A percentile compares a stretch with the other conserved stretches of the same genome.
These are phyloP conservation scores for Spinacia oleracea DNA, from an alignment of 179 eudicot genomes.

Conservation along the genomic window DNA sequence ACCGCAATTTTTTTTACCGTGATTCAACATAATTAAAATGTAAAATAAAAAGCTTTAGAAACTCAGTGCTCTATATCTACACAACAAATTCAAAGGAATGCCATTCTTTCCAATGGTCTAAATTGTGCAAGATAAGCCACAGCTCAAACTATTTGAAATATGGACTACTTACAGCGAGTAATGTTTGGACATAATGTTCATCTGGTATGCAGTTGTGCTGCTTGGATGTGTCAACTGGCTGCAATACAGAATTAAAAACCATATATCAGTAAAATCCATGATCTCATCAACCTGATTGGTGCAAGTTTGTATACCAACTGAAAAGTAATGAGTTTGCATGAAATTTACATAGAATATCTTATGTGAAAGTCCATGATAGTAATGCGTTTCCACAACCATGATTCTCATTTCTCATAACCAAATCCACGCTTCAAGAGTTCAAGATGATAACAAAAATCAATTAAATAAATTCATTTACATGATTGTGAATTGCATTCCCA, in stretches of 20 bases:
- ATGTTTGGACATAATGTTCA: conserved; percentile 88
- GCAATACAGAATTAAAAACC: conserved; percentile 27
- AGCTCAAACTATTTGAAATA: neutral
- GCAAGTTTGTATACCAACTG: neutral
- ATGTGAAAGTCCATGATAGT: neutral
- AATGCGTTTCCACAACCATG: neutral
- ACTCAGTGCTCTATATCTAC: neutral
- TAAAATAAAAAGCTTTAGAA: neutral
- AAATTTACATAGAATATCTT: neutral
- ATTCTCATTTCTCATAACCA: neutral
- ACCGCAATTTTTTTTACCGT: neutral
- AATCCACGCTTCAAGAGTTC: neutral
- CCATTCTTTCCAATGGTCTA: neutral
- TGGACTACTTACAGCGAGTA: conserved; percentile 73
- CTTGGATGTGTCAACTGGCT: conserved; percentile 73
- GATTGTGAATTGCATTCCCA: too few relatives aligned
- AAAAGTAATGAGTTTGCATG: neutral
- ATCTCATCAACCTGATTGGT: neutral
- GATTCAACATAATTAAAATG: neutral
- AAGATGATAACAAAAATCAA: neutral
- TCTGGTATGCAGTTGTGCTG: conserved; percentile 98
- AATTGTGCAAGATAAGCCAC: neutral
- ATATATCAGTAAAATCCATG: neutral
- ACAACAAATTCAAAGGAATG: neutral
- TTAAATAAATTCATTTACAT: neutral